Evolutionary conservation across 495 filamentous ascomycete genomes (phyloP), one percentile per base, ranked within the genome.

Genomic region (Penicillium bialowiezense): DNA sequence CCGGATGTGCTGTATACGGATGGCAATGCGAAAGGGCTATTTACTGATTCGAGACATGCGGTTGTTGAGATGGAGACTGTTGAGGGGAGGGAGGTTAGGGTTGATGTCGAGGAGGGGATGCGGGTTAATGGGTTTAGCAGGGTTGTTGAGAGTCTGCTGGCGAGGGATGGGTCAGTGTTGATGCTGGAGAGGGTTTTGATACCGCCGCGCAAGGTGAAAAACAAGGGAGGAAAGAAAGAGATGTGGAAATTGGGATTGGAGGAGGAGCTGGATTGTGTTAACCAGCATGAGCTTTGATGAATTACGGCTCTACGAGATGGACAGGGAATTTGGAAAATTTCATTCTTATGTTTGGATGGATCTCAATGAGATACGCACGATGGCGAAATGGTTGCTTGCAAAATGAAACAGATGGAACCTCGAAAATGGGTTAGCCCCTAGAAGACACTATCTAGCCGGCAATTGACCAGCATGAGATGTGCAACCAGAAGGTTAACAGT

Each of bases 141-240:
- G 6, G 82, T 92, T 3, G 67, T 69, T 2, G 63, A 87, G 59
- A 88, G 95, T 66, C 84, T 77, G 7, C 57, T 90, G 35, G 85
- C 83, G 1, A 71, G 62, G 23, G 85, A 95, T 68, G 90, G 91
- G 29, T 86, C 88, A 24, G 71, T 92, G 24, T 90, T 95, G 52
- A 82, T 89, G 33, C 68, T 91, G 7, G 69, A 73, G 35, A 72
- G 72, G 38, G 82, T 95, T 1, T 63, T 95, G 47, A 80, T 95
- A 58, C 90, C 90, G 55, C 89, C 89, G 5, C 78, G 73, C 63
- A 78, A 76, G 35, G 55, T 74, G 21, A 54, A 43, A 36, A 41
- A 59, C 66, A 15, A 73, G 29, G 23, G 19, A 51, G 17, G 12
- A 62, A 63, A 2, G 76, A 74, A 34, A 77, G 70, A 39, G 81